A percentile compares a stretch with the other conserved stretches of the same genome.
Evolutionary conservation across 371 early-diverging fungal genomes (phyloP).

Genomic region (Actinomucor elegans): DNA sequence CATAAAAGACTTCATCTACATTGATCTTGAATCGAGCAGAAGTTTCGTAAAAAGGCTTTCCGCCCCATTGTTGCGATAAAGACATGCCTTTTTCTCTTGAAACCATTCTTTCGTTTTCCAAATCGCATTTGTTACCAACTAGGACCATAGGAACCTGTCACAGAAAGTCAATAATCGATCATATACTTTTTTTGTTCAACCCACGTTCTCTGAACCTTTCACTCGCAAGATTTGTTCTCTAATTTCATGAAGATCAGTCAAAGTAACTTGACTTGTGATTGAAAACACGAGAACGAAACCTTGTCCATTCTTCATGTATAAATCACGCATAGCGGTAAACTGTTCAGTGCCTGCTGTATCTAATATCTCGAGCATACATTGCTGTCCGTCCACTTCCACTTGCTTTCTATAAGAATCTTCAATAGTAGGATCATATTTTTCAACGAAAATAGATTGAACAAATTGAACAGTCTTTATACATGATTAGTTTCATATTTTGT

Average conservation of each 20-base stretch:
- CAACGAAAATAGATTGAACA: conserved; percentile 88
- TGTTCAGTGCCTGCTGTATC: conserved; percentile 90
- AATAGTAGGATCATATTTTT: conserved; percentile 89
- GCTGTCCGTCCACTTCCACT: conserved; percentile 81
- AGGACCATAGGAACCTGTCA: conserved; percentile 85
- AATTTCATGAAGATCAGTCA: conserved; percentile 76
- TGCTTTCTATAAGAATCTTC: conserved; percentile 91
- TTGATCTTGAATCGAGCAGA: conserved; percentile 83
- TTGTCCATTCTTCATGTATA: conserved; percentile 91
- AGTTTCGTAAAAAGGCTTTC: conserved; percentile 79
- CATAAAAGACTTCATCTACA: conserved; percentile 77
- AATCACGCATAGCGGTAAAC: conserved; percentile 89
- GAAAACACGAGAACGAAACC: conserved; percentile 87
- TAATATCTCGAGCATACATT: conserved; percentile 87
- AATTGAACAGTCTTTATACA: conserved; percentile 84
- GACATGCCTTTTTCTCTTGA: conserved; percentile 61
- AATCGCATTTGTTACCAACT: conserved; percentile 87
- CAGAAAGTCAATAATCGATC: no score
- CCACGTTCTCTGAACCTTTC: conserved; percentile 78
- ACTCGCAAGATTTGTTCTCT: conserved; percentile 81
- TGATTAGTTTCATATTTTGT: not conserved
- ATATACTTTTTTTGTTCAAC: conserved; percentile 8
- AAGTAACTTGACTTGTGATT: conserved; percentile 81
- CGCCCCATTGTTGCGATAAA: conserved; percentile 73
- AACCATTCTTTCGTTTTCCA: conserved; percentile 79